These are phyloP conservation scores for Salicornia ramosissima DNA, from an alignment of 148 eudicot genomes.

Conservation along the genomic window DNA sequence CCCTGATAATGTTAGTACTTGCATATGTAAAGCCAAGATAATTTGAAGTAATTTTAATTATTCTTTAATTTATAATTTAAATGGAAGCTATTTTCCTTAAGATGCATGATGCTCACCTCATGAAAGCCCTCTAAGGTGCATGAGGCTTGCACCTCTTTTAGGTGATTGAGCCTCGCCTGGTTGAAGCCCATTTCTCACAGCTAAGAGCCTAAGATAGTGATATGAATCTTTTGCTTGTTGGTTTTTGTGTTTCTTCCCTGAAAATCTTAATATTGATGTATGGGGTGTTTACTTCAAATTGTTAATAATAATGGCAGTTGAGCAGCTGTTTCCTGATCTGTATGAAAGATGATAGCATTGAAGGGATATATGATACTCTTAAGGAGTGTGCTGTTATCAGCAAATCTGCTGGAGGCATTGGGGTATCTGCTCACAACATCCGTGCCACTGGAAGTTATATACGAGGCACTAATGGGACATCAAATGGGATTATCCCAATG, in stretches of 20 bases:
- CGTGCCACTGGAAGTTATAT: conserved; percentile 97
- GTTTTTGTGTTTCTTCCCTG: background rate
- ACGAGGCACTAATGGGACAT: conserved; percentile 95
- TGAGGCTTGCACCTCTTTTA: too few relatives aligned
- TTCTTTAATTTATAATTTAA: too few relatives aligned
- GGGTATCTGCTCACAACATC: conserved; percentile 83
- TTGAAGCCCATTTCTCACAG: too few relatives aligned
- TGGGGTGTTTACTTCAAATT: conserved; percentile 1
- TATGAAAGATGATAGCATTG: conserved; percentile 94
- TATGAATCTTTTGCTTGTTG: background rate
- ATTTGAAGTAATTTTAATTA: too few relatives aligned
- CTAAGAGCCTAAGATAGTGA: too few relatives aligned
- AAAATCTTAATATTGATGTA: too few relatives aligned
- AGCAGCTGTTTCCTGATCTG: conserved; percentile 95
- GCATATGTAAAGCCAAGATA: too few relatives aligned
- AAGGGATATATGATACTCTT: conserved; percentile 86
- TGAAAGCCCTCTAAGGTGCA: too few relatives aligned
- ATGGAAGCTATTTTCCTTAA: too few relatives aligned
- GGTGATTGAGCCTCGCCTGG: too few relatives aligned
- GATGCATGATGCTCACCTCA: too few relatives aligned
- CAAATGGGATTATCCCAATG: conserved; percentile 98
- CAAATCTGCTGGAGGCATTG: conserved; percentile 97
- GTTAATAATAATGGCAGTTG: conserved; percentile 46
- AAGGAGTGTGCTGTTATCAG: conserved; percentile 97
- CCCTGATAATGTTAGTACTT: too few relatives aligned